Base-by-base conservation (phyloP, 257 asterid genomes). In the Sherardia arvensis region DNA sequence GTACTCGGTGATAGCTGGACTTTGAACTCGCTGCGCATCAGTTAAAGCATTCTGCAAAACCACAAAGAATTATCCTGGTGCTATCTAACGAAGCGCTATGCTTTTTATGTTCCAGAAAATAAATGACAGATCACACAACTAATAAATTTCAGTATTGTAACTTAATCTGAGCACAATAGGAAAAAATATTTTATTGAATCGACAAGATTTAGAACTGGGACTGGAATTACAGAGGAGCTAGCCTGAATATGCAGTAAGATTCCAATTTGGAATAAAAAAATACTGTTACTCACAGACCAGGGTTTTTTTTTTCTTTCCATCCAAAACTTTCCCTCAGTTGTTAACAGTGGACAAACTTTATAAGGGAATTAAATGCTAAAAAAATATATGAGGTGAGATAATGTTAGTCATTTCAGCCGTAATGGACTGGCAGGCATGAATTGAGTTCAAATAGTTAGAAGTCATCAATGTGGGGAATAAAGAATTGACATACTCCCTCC, bases 11-110 rank as follows among this genome's bases (percentile, higher is more conserved):
- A 92, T 81, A 66, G 79, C 63, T 61, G 99, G 96, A 66, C 90
- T 84, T 64, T 90, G 65, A 55, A 89, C 91, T 21, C 99, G 96
- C 70, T 81, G 82, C 62, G 99, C 81, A 80, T 92, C 97, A 51
- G 90, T 85, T 70, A 89, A 75, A 70, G 99, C 97, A 78, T 83
- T 77, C 99, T 92, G 88, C 57, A 61, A 59, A 78, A 69, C 62
- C 33, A 74, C 62, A 78, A 61, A 21, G 28, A 25, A 66, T 38
- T 62, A 47, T 40, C 61, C 49, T 12, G 51, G 67, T 64, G 56
- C 29, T 23, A 64, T 43, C 66, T 28, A 48, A 32, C 47, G 29
- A 20, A 14, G 51, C 51, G 17, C 17, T 43, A 61, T 40, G 22
- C 51, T 21, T 20, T 15, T 43, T 26, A 11, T 29, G 7, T 34